phyloP scores from a whole-genome alignment of 345 rosid species.

The Eutrema japonicum region DNA sequence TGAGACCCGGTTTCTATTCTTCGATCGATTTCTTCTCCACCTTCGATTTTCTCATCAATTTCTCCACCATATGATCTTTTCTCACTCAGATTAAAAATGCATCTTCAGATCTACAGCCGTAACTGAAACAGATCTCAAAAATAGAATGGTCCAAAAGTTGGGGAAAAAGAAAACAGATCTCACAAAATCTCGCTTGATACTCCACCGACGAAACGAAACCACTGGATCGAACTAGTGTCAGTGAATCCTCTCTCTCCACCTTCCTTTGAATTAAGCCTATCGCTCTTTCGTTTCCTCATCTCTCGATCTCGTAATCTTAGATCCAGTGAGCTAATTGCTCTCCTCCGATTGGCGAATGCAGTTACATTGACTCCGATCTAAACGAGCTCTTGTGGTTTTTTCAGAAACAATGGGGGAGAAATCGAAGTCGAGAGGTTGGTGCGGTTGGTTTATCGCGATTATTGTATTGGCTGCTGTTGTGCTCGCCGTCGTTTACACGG shows the following conservation, averaged over 20 bases:
- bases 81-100: too few relatives aligned
- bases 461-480: conserved; percentile 53
- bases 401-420: conserved; percentile 58
- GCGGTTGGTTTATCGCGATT: conserved; percentile 72
- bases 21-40: too few relatives aligned
- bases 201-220: conserved; percentile 44
- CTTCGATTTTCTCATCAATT: too few relatives aligned
- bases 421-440: conserved; percentile 61
- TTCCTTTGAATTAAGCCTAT: conserved; percentile 4
- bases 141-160: background rate
- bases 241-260: conserved; percentile 32
- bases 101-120: too few relatives aligned
- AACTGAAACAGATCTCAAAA: too few relatives aligned
- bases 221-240: background rate
- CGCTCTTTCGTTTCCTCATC: background rate
- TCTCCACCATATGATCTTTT: too few relatives aligned
- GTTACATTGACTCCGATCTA: conserved; percentile 36
- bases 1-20: too few relatives aligned
- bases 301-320: conserved; percentile 26
- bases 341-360: background rate
- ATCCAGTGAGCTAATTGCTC: conserved; percentile 15
- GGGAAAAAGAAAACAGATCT: conserved; percentile 23
- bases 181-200: too few relatives aligned
- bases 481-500: conserved; percentile 61
- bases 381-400: background rate